Base-by-base conservation (phyloP, 345 rosid species). In the Arabidopsis arenosa region DNA sequence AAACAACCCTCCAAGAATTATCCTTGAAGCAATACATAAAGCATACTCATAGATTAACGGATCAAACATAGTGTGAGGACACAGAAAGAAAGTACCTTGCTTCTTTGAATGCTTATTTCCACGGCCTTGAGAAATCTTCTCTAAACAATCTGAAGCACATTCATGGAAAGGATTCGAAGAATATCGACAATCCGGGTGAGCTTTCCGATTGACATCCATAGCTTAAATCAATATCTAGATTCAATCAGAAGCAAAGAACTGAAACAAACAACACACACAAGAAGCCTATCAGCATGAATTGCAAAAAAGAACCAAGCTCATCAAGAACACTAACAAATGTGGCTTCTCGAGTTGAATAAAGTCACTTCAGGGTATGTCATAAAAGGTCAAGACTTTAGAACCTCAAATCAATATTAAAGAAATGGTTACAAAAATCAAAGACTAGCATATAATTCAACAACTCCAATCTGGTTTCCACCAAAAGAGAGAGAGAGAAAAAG, bases 121-220 rank as follows among this genome's bases (percentile, higher is more conserved):
- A 72, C 5, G 40, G 55, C 74, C 70, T 66, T 72, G 77, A 65
- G 75, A 32, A 54, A 79, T 61, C 74, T 54, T 79, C 70, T 79
- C 81, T 73, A 79, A 18, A 79, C 81, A 79, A 66, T 73, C 78
- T 0, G 81, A 67, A 61, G 60, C 81, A 62, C 81, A 79, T 73
- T 73, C 81, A 79, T 79, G 81, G 37, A 73, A 73, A 0, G 78
- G 81, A 60, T 79, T 73, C 54, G 40, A 0, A 17, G n/a, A 53
- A 54, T 79, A 79, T 45, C 44, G 62, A 26, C 81, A 79, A 17
- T 73, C 66, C 28, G 81, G 78, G 39, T 79, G 78, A 53, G 74
- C 58, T 61, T 73, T 79, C n/a, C 54, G 37, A 37, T 73, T 79
- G 9, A 9, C 1, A 44, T 73, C 75, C 78, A 73, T 79, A 23